Percentiles rank a stretch among this genome's conserved stretches.
phyloP scores from a whole-genome alignment of 768 basidiomycete species.

The Termitomyces sp. region DNA sequence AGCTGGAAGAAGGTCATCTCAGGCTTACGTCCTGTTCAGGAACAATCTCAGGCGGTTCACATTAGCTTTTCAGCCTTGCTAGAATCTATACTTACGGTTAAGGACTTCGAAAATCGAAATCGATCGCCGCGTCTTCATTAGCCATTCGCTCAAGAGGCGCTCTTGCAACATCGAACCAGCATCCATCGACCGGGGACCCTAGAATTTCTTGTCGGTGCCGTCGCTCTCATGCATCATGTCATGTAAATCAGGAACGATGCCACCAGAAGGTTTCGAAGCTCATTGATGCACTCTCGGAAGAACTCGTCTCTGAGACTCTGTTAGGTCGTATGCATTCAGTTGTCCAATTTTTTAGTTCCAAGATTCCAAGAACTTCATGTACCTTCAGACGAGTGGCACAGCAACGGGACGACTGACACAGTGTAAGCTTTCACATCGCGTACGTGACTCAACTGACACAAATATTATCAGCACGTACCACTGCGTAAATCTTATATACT shows the following conservation, averaged over 20 bases:
- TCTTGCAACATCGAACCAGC: neutral
- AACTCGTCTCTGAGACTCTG: neutral
- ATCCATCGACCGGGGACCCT: neutral
- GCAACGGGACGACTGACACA: neutral
- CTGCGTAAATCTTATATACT: no score
- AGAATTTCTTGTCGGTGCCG: neutral
- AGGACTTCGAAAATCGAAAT: no score
- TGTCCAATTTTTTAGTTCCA: neutral
- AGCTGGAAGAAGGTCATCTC: neutral
- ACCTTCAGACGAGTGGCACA: neutral
- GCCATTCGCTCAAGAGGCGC: no score
- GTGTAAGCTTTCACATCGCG: no score
- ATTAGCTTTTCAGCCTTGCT: neutral
- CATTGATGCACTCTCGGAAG: neutral
- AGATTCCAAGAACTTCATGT: neutral
- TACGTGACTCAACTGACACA: neutral
- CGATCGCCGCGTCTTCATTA: no score
- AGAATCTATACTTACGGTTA: no score
- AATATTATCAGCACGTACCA: no score
- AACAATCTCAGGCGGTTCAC: no score
- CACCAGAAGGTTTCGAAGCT: neutral
- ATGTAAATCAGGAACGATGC: neutral
- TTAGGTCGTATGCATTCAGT: no score
- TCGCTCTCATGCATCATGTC: neutral
- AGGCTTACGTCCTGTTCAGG: neutral